A percentile compares a stretch with the other conserved stretches of the same genome.
Conservation (phyloP, 441 rosid genomes). For the Dalechampia spathulata region DNA sequence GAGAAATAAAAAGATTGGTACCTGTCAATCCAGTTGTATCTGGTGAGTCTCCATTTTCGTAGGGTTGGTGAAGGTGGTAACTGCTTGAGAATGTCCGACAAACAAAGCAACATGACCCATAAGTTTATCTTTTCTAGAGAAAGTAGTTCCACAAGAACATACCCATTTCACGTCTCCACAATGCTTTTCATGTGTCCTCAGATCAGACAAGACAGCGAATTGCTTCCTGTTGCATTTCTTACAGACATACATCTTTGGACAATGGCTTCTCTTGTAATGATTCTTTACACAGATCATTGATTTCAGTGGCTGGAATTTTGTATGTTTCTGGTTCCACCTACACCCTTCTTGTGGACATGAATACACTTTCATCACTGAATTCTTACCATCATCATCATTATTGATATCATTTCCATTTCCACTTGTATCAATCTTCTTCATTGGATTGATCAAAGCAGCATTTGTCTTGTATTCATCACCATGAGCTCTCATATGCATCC, state of each 20-base stretch:
- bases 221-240: slow-evolving; percentile 66
- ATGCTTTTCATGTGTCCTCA: slow-evolving; percentile 89
- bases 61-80: slow-evolving; percentile 4
- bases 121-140: slow-evolving; percentile 82
- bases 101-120: slow-evolving; percentile 74
- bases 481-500: slow-evolving; percentile 98
- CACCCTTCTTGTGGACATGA: slow-evolving; percentile 84
- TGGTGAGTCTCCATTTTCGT: too few relatives aligned
- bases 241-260: slow-evolving; percentile 84
- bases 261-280: slow-evolving; percentile 92
- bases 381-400: too few relatives aligned
- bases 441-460: slow-evolving; percentile 58
- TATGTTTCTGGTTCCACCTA: slow-evolving; percentile 73
- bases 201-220: slow-evolving; percentile 78
- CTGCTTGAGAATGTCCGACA: slow-evolving; percentile 48
- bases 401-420: slow-evolving; percentile 5
- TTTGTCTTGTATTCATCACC: slow-evolving; percentile 76
- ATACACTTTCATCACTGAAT: slow-evolving; percentile 30
- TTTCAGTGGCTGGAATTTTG: slow-evolving; percentile 76
- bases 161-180: slow-evolving; percentile 74
- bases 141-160: slow-evolving; percentile 83
- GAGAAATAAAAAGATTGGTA: too few relatives aligned
- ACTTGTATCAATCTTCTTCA: slow-evolving; percentile 23
- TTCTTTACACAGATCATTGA: slow-evolving; percentile 82
- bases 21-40: too few relatives aligned